These are phyloP conservation scores for Leptomonas seymouri DNA, from an alignment of 208 protist species.

Conservation along the genomic window DNA sequence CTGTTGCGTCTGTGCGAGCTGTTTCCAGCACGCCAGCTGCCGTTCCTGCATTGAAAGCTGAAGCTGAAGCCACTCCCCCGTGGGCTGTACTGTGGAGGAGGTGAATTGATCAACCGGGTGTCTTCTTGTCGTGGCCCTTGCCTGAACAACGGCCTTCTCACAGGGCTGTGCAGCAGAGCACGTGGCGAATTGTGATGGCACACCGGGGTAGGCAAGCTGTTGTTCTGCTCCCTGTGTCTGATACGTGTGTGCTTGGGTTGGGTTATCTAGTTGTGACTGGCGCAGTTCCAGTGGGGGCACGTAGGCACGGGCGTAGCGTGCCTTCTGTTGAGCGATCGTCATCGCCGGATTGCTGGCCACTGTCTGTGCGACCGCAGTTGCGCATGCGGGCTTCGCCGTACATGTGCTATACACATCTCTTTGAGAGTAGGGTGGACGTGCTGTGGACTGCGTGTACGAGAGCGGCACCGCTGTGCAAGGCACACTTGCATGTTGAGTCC, in stretches of 20 bases:
- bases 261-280: slow-evolving; percentile 5
- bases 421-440: too few relatives aligned
- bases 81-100: neutral
- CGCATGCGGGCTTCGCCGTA: neutral
- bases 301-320: slow-evolving; percentile 24
- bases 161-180: neutral
- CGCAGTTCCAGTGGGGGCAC: slow-evolving; percentile 9
- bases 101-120: too few relatives aligned
- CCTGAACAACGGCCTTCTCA: neutral
- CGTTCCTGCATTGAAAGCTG: slow-evolving; percentile 21
- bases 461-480: too few relatives aligned
- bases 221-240: neutral
- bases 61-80: slow-evolving; percentile 6
- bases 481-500: too few relatives aligned
- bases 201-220: neutral
- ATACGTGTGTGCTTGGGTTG: neutral
- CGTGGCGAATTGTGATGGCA: neutral
- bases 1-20: slow-evolving; percentile 22
- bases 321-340: slow-evolving; percentile 30
- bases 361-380: neutral
- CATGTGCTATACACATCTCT: too few relatives aligned
- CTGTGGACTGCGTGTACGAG: too few relatives aligned
- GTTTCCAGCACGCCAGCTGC: slow-evolving; percentile 27
- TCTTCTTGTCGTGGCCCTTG: neutral
- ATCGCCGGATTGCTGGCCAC: neutral